Evolutionary conservation across 2,329 filamentous ascomycete species (phyloP).

Genomic region (Mycosphaerelloides madeirae): DNA sequence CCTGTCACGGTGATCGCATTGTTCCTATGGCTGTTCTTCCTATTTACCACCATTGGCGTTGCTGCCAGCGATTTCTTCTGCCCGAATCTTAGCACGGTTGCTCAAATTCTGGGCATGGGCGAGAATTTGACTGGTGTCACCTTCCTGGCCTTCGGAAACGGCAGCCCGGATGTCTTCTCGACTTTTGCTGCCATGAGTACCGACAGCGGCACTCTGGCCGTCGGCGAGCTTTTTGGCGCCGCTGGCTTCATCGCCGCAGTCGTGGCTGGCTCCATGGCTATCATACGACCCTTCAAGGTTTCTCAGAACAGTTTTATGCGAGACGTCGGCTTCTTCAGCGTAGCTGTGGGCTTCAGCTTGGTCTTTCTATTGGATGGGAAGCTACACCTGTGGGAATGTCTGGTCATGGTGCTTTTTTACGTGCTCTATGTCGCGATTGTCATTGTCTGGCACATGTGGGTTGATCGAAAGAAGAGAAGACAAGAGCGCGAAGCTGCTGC

Average conservation of each 20-base stretch:
- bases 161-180: conserved; percentile 95
- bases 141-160: conserved; percentile 94
- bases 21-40: conserved; percentile 74
- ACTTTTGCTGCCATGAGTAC: conserved; percentile 98
- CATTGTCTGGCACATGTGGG: conserved; percentile 86
- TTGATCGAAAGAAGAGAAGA: conserved; percentile 57
- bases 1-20: conserved; percentile 75
- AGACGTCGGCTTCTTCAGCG: conserved; percentile 87
- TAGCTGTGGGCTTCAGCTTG: conserved; percentile 82
- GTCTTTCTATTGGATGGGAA: conserved; percentile 79
- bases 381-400: conserved; percentile 83
- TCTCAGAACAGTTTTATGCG: conserved; percentile 83
- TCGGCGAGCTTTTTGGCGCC: conserved; percentile 91
- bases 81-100: conserved; percentile 90
- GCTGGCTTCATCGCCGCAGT: conserved; percentile 95
- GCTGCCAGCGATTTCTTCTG: conserved; percentile 98
- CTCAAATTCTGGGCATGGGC: conserved; percentile 82
- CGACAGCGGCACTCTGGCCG: conserved; percentile 91
- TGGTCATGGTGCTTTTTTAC: conserved; percentile 86
- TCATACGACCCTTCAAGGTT: conserved; percentile 92
- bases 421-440: conserved; percentile 83
- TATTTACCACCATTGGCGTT: conserved; percentile 96
- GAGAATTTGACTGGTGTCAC: conserved; percentile 96
- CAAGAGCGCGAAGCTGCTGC: conserved; percentile 66
- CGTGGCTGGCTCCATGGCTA: conserved; percentile 92